Percentiles rank a stretch among this genome's conserved stretches.
Conservation (phyloP, 345 rosid species). For the Turritis glabra region DNA sequence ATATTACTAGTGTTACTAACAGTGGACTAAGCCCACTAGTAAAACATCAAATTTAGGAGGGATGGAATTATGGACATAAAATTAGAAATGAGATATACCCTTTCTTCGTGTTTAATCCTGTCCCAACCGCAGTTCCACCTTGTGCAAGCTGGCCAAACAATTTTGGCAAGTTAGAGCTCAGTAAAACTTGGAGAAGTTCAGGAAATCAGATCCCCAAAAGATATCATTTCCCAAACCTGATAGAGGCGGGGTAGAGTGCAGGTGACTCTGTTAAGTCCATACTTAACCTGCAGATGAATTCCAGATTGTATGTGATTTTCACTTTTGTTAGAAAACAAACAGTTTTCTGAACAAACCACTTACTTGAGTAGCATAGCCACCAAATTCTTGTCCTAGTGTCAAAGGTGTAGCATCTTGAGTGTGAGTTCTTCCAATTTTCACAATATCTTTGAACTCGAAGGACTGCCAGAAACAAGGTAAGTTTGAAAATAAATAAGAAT, state of each 20-base stretch:
- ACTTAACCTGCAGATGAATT: constrained; percentile 60
- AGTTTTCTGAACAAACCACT: constrained; percentile 16
- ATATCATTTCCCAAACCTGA: constrained; percentile 57
- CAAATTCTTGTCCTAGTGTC: constrained; percentile 96
- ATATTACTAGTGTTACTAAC: constrained; percentile 15
- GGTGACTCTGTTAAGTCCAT: constrained; percentile 74
- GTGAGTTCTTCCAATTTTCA: constrained; percentile 94
- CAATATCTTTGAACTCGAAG: constrained; percentile 77
- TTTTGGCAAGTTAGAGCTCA: constrained; percentile 43
- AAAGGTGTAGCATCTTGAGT: constrained; percentile 99
- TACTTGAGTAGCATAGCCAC: constrained; percentile 97
- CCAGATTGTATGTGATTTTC: constrained; percentile 1
- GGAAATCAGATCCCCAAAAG: constrained; percentile 14
- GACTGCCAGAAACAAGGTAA: constrained; percentile 47
- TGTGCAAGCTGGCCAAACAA: constrained; percentile 84
- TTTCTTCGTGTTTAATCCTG: constrained; percentile 93
- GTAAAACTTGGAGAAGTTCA: constrained; percentile 6
- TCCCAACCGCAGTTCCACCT: constrained; percentile 99
- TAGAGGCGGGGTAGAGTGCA: constrained; percentile 82
- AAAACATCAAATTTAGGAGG: neutral
- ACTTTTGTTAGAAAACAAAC: neutral
- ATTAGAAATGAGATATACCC: constrained; percentile 58
- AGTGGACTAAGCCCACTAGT: constrained; percentile 2
- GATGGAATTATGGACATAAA: neutral
- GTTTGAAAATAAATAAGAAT: neutral